Evolutionary conservation across 176 grass and related monocot species (phyloP), one percentile per base, ranked within the genome.

Genomic region (Pontederia crassipes): DNA sequence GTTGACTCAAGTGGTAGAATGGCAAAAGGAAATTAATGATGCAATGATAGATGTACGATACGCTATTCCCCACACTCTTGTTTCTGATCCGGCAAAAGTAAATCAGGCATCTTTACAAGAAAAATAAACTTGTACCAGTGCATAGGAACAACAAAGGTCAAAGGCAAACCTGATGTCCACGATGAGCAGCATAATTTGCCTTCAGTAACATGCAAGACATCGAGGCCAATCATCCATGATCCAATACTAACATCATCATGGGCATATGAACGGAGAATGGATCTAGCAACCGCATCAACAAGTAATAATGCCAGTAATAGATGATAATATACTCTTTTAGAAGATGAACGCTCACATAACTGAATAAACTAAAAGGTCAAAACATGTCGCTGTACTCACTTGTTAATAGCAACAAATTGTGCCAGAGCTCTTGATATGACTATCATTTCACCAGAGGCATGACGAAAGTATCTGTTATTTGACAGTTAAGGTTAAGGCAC

Each of bases 321-420:
- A 40, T 40, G 32, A 40, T 3, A 40, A 40, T 7, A 4, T 40
- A 40, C 6, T 40, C 32, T 24, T 40, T 7, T 40, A 3, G 32
- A 40, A 40, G 32, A 40, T 40, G 32, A 40, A 40, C 4, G 32
- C 32, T 40, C 6, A 7, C 2, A 40, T 40, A 40, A 40, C 32
- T 4, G 6, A 40, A 40, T 40, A 40, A 40, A 40, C 32, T 40
- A 7, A 40, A 40, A 7, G 32, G 20, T 24, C 20, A 24, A 24
- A 24, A 24, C 6, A 40, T 40, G 32, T 7, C 32, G 2, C 32
- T 3, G 6, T 7, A 40, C 32, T 40, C 32, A 98, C 93, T 65
- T 98, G 59, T 98, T 92, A 80, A 98, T 98, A 66, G 93, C 91
- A 83, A 98, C 89, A 82, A 98, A 98, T 54, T 92, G 87, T 77